Conservation (phyloP, 2,329 filamentous ascomycete species). For the Didymella pinodella region DNA sequence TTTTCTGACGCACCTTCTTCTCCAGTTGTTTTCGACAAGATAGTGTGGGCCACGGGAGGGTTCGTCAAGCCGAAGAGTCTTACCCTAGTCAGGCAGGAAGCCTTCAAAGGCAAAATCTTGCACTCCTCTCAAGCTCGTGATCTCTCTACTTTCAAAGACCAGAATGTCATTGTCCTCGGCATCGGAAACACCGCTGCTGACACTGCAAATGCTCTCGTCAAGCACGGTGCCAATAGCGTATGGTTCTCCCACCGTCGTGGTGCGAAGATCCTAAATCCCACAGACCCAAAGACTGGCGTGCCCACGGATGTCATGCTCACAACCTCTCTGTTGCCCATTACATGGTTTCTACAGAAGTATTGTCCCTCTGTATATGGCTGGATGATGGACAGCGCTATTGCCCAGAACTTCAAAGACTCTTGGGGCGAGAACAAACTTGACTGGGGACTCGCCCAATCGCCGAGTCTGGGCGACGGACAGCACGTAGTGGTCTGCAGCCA, state of each 20-base stretch:
- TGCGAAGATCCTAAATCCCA: neutral
- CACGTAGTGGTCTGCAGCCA: neutral
- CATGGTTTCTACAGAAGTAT: neutral
- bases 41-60: neutral
- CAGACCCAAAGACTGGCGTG: neutral
- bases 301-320: neutral
- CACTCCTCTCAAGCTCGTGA: neutral
- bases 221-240: neutral
- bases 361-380: neutral
- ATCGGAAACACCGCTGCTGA: neutral
- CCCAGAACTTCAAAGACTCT: neutral
- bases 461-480: neutral
- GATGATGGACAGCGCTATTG: neutral
- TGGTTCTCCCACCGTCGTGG: neutral
- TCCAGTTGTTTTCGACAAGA: neutral
- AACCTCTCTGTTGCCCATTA: neutral
- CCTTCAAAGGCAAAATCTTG: neutral
- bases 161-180: neutral
- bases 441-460: neutral
- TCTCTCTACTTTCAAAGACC: neutral
- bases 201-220: neutral
- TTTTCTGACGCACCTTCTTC: neutral
- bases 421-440: neutral
- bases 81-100: neutral
- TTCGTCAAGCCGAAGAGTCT: neutral